phyloP scores from a whole-genome alignment of 2,329 filamentous ascomycete species.

The Volutella citrinella region DNA sequence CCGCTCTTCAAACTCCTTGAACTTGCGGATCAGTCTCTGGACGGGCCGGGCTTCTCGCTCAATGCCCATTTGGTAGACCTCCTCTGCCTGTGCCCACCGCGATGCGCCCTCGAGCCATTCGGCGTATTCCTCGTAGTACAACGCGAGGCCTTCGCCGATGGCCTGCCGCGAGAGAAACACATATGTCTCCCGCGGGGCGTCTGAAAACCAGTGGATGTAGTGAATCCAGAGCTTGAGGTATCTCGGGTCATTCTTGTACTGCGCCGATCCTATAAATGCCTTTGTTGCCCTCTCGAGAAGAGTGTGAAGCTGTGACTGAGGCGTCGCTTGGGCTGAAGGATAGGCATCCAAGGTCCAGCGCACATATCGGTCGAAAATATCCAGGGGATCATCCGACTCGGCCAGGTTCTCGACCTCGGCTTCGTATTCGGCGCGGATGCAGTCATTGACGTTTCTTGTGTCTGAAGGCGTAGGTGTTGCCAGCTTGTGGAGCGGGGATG shows the following conservation, averaged over 20 bases:
- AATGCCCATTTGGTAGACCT: slow-evolving; percentile 87
- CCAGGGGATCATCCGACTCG: slow-evolving; percentile 92
- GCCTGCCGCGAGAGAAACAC: slow-evolving; percentile 85
- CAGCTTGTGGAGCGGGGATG: slow-evolving; percentile 57
- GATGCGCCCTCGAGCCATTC: slow-evolving; percentile 84
- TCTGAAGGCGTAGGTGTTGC: slow-evolving; percentile 66
- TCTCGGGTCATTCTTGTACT: slow-evolving; percentile 93
- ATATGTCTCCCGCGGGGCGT: slow-evolving; percentile 89
- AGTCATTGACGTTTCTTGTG: slow-evolving; percentile 74
- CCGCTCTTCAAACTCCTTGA: slow-evolving; percentile 83
- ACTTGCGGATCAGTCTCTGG: slow-evolving; percentile 82
- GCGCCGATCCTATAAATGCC: slow-evolving; percentile 75
- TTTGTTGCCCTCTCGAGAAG: slow-evolving; percentile 92
- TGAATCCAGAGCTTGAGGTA: slow-evolving; percentile 93
- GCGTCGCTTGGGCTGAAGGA: slow-evolving; percentile 86
- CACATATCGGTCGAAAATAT: slow-evolving; percentile 94
- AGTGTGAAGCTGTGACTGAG: slow-evolving; percentile 83
- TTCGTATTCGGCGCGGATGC: slow-evolving; percentile 80
- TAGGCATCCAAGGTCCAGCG: slow-evolving; percentile 96
- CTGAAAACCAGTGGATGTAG: slow-evolving; percentile 90
- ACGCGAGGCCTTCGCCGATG: slow-evolving; percentile 80
- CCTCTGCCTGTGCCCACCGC: slow-evolving; percentile 86
- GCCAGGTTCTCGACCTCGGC: slow-evolving; percentile 72
- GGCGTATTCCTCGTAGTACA: slow-evolving; percentile 97
- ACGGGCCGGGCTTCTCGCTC: slow-evolving; percentile 82